A percentile compares a stretch with the other conserved stretches of the same genome.
These are phyloP conservation scores for Boletus subcaerulescens DNA, from an alignment of 768 basidiomycete species.

Conservation along the genomic window DNA sequence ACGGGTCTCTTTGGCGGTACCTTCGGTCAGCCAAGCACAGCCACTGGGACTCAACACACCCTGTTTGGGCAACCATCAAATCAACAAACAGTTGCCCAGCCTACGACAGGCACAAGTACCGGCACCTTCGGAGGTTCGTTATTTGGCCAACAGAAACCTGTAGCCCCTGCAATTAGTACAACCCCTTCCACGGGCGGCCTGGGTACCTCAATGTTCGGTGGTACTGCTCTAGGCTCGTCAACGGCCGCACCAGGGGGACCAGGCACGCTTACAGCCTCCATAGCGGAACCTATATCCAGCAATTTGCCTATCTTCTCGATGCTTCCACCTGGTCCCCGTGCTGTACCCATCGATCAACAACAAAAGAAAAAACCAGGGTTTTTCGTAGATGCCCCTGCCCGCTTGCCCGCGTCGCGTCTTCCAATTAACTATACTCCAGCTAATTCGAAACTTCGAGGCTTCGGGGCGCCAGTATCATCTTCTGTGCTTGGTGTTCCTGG, in stretches of 20 bases:
- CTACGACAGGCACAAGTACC: conserved; percentile 27
- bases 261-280: conserved; percentile 75
- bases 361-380: conserved; percentile 76
- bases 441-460: conserved; percentile 68
- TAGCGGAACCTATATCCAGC: conserved; percentile 78
- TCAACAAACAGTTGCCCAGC: conserved; percentile 39
- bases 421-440: conserved; percentile 62
- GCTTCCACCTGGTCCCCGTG: conserved; percentile 69
- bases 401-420: conserved; percentile 66
- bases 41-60: conserved; percentile 29
- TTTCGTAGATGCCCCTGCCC: conserved; percentile 72
- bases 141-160: conserved; percentile 49
- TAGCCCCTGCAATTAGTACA: conserved; percentile 46
- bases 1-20: conserved; percentile 50
- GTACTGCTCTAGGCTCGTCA: conserved; percentile 38
- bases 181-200: conserved; percentile 39
- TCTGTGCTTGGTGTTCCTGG: conserved; percentile 32
- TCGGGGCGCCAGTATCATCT: conserved; percentile 43
- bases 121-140: conserved; percentile 41
- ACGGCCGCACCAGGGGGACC: conserved; percentile 44
- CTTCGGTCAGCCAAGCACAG: conserved; percentile 42
- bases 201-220: conserved; percentile 41
- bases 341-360: conserved; percentile 54
- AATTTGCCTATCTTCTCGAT: conserved; percentile 73
- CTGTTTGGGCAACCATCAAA: conserved; percentile 55